Conservation (phyloP, 2,329 filamentous ascomycete species). For the Diaporthe destruens region DNA sequence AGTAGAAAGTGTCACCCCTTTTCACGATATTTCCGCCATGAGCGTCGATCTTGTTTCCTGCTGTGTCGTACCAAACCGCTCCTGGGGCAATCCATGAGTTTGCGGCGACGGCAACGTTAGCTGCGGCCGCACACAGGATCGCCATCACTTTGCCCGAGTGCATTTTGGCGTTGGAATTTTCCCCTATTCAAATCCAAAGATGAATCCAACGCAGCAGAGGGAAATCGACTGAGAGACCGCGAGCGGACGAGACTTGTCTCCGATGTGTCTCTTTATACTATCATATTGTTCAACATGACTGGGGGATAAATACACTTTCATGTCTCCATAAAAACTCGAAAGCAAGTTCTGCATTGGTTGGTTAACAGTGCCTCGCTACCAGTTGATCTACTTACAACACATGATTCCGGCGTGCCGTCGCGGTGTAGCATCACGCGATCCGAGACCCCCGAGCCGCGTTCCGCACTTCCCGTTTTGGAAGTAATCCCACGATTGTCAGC, state of each 20-base stretch:
- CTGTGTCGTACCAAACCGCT: conserved; percentile 54
- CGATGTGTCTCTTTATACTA: neutral
- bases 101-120: conserved; percentile 20
- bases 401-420: neutral
- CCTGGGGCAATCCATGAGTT: conserved; percentile 55
- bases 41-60: conserved; percentile 55
- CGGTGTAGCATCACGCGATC: conserved; percentile 11
- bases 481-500: neutral
- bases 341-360: conserved; percentile 19
- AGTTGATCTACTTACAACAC: neutral
- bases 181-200: neutral
- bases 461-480: conserved; percentile 29
- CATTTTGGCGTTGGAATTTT: neutral
- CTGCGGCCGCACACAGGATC: conserved; percentile 17
- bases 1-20: conserved; percentile 55
- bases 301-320: neutral
- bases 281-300: neutral
- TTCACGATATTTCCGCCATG: conserved; percentile 55
- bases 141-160: neutral
- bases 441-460: conserved; percentile 20
- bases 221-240: neutral
- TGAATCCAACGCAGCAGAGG: neutral
- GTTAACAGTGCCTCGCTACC: neutral
- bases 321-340: neutral
- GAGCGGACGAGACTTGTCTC: neutral